Base-by-base conservation (phyloP, 1,284 basidiomycete genomes). In the Peniophora sp. region DNA sequence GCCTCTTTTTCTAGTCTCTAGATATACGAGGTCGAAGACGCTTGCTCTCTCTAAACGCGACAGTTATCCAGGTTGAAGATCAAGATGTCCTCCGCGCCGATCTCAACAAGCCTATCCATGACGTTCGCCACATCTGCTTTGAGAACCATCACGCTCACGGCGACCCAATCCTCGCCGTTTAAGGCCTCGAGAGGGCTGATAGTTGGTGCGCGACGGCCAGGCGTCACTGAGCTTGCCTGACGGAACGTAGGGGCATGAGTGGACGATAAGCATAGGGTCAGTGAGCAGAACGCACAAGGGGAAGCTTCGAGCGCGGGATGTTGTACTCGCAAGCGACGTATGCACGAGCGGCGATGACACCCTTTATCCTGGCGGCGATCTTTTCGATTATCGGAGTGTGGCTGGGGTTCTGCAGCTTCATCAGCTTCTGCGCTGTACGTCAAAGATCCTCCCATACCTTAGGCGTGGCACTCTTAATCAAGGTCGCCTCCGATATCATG, bases 291-390 rank as follows among this genome's bases (percentile, higher is more conserved):
- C 0, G 84, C 77, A 1, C 94, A 3, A 70, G 69, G 10, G 71
- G 58, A 6, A 98, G 75, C 41, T 72, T 71, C 20, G 73, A 71
- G 11, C 92, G 79, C 32, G 71, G 68, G 52, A 99, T 78, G 67
- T 99, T 99, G 78, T 97, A 99, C 61, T 93, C 85, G 65, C 92
- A 92, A 17, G 95, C 73, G 47, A 96, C 88, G 67, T 94, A 97
- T 69, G 81, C 85, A 52, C 76, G 74, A 1, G 97, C 93, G 0
- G 97, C 95, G 53, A 98, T 76, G 42, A 98, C 93, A 55, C 97
- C 97, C 1, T 88, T 88, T 59, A 99, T 91, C 36, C 96, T 91
- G 42, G 79, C 83, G 10, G 89, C 89, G 66, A 99, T 85, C 57
- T 89, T 73, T 12, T 84, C 72, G 67, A 96, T 89, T 50, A 98